Percentiles rank a stretch among this genome's conserved stretches.
Conservation (phyloP, 176 grass and related monocot genomes). For the Aegilops sharonensis region DNA sequence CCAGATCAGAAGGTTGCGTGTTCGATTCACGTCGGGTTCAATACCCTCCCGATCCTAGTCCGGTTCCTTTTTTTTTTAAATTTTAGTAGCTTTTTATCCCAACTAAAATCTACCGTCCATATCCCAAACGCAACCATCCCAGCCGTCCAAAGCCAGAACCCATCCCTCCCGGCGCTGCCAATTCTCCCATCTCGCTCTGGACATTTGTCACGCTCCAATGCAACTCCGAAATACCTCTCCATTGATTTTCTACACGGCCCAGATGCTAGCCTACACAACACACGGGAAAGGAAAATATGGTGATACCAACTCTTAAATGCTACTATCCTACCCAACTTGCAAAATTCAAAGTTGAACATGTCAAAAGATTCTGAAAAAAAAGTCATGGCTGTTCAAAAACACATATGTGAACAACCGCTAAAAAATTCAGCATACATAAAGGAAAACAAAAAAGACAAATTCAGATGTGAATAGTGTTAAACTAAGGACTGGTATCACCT, state of each 20-base stretch:
- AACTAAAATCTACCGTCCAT: neutral
- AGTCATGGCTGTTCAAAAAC: too few species aligned
- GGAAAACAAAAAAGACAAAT: too few species aligned
- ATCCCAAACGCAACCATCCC: neutral
- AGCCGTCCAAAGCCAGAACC: neutral
- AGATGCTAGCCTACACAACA: slow-evolving; percentile 28
- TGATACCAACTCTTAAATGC: too few species aligned
- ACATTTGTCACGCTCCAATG: neutral
- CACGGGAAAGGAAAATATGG: too few species aligned
- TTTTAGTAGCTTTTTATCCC: too few species aligned
- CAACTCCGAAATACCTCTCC: neutral
- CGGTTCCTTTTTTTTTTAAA: neutral
- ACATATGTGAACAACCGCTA: too few species aligned
- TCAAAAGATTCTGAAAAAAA: too few species aligned
- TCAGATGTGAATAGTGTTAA: too few species aligned
- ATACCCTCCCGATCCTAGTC: slow-evolving; percentile 5
- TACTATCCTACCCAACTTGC: too few species aligned
- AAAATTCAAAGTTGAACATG: too few species aligned
- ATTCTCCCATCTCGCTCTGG: neutral
- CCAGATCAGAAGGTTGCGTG: slow-evolving; percentile 99
- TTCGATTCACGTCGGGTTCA: slow-evolving; percentile 99
- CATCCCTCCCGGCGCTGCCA: neutral
- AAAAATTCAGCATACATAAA: too few species aligned
- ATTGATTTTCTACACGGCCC: neutral
- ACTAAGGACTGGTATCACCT: too few species aligned